phyloP scores from a whole-genome alignment of 2,329 filamentous ascomycete genomes.

The Monosporascus sp. region DNA sequence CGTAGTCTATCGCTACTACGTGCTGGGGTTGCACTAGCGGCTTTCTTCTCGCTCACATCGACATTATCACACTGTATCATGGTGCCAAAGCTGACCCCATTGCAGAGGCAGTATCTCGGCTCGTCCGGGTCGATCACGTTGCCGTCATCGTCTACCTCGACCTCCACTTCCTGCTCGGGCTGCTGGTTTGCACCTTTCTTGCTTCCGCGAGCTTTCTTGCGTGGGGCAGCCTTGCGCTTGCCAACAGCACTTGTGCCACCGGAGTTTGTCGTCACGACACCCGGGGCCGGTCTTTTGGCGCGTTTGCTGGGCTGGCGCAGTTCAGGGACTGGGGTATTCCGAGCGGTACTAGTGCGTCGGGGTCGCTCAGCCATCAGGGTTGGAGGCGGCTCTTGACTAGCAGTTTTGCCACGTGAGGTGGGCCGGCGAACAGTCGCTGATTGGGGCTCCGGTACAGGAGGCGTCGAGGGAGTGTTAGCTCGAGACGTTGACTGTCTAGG shows the following conservation, averaged over 20 bases:
- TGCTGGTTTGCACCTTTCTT: conserved; percentile 38
- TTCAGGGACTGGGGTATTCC: conserved; percentile 52
- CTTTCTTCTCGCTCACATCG: conserved; percentile 50
- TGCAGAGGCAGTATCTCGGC: conserved; percentile 71
- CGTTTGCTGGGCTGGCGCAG: conserved; percentile 44
- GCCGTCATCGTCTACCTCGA: conserved; percentile 62
- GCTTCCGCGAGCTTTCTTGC: conserved; percentile 53
- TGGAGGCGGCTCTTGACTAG: conserved; percentile 44
- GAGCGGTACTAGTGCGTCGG: conserved; percentile 50
- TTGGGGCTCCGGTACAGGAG: conserved; percentile 32
- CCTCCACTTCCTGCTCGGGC: conserved; percentile 41
- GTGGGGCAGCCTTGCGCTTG: conserved; percentile 63
- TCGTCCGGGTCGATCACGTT: conserved; percentile 71
- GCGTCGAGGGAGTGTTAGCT: conserved; percentile 25
- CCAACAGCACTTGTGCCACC: conserved; percentile 63
- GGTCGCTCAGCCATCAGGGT: conserved; percentile 47
- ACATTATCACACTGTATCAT: conserved; percentile 82
- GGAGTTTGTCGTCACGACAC: conserved; percentile 60
- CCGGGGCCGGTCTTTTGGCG: conserved; percentile 65
- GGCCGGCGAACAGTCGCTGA: conserved; percentile 36
- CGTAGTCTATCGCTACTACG: conserved; percentile 5
- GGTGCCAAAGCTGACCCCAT: conserved; percentile 71
- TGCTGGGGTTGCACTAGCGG: conserved; percentile 9
- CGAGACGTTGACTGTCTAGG: conserved; percentile 22
- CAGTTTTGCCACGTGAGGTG: conserved; percentile 46